Base-by-base conservation (phyloP, 176 grass and related monocot species). In the Tillandsia fasciculata region DNA sequence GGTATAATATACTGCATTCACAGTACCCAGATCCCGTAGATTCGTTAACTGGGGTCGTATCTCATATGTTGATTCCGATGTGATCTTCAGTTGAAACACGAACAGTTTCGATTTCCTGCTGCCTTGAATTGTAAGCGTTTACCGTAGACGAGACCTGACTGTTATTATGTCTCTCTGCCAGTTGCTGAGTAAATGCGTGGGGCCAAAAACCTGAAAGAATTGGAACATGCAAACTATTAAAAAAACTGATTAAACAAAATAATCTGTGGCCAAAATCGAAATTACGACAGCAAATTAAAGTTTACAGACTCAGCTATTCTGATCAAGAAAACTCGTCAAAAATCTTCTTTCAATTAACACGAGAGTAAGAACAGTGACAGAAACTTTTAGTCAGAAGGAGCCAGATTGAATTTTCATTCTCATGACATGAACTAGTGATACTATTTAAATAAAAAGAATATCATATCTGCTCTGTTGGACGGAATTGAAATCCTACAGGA, bases 151-250 rank as follows among this genome's bases (percentile, higher is more conserved):
- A 10, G 24, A 11, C 20, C 54, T 47, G 59, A 28, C 26, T 75
- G 72, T 18, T 53, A 63, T 57, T 79, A 72, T 17, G 9, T 76
- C 63, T 51, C 75, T 14, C 63, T 28, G 29, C 78, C 79, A 0
- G 72, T 53, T 87, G 76, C 67, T 49, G 75, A 33, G 71, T 74
- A 51, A 75, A 78, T 3, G 79, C 76, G 13, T 82, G 79, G 72
- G 84, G 79, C 79, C 84, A 87, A 65, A 87, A 64, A 10, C 84
- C 84, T 87, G 76, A n/a, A 79, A 76, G 2, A 82, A 12, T 48
- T 48, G 50, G 63, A 61, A 3, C 23, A 51, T 81, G 20, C 73
- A 24, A 10, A 79, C 59, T 65, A 18, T 53, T 69, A 50, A 47
- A 1, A 1, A 73, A 14, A 49, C 12, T 48, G 49, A 71, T 53